phyloP scores from a whole-genome alignment of 2,329 filamentous ascomycete species.

The Aspergillus intermedius region DNA sequence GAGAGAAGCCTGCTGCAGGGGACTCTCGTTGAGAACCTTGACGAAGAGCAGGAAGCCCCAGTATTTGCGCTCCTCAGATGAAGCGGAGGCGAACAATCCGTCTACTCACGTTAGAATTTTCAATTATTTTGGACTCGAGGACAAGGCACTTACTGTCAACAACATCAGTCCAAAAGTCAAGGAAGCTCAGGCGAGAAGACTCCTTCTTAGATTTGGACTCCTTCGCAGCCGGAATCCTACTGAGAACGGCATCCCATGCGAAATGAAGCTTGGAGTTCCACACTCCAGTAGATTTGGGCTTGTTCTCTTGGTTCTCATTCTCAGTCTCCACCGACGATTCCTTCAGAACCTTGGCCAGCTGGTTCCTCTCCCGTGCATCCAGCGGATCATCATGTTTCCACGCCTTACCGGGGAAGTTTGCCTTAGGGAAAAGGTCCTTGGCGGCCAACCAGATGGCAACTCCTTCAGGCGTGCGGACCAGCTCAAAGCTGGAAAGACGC shows the following conservation, averaged over 20 bases:
- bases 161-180: constrained; percentile 76
- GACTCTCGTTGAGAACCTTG: constrained; percentile 57
- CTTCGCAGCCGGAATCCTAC: constrained; percentile 29
- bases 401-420: constrained; percentile 60
- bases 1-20: constrained; percentile 45
- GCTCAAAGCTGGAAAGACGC: constrained; percentile 55
- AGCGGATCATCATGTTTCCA: constrained; percentile 72
- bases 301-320: constrained; percentile 22
- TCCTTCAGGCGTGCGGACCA: constrained; percentile 78
- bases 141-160: constrained; percentile 65
- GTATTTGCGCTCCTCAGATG: constrained; percentile 83
- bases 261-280: constrained; percentile 80
- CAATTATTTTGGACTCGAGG: background rate
- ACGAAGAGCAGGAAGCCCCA: constrained; percentile 85
- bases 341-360: constrained; percentile 70
- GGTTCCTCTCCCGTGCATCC: constrained; percentile 58
- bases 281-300: constrained; percentile 51
- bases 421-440: constrained; percentile 55
- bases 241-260: constrained; percentile 76
- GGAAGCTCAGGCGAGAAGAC: constrained; percentile 48
- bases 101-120: constrained; percentile 44
- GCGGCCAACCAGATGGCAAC: constrained; percentile 80
- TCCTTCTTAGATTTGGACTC: constrained; percentile 25
- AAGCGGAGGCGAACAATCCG: constrained; percentile 71
- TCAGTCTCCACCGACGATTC: constrained; percentile 44